Base-by-base conservation (phyloP, 2,329 filamentous ascomycete genomes). In the Tolypocladium amazonense region DNA sequence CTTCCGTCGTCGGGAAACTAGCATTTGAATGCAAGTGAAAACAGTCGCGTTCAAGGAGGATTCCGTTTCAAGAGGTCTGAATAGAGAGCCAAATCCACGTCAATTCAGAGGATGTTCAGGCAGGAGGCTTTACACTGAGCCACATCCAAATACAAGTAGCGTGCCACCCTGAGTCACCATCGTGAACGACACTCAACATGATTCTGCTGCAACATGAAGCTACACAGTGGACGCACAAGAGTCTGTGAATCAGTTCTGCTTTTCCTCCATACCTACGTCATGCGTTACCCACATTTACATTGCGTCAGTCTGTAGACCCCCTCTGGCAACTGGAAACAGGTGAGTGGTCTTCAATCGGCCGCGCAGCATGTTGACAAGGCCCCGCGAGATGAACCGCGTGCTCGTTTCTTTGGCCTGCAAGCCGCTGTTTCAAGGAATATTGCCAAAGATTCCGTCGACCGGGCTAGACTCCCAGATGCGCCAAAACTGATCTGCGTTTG, bases 1-100 rank as follows among this genome's bases (percentile, higher is more conserved):
- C 8, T 47, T 63, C 27, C 62, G 62, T 27, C 53, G 56, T 4
- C 61, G 61, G 4, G 33, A 3, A 38, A 9, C 3, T 14, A 18
- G 53, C 9, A 35, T 12, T 1, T 38, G 53, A 55, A 18, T 6
- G 5, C 14, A 33, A n/a, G 0, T 12, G 2, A 27, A 20, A 18
- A 6, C 27, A 25, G 35, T 14, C 12, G 11, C 35, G 35, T 37
- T 11, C 35, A 37, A 37, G 35, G 8, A 37, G 35, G 35, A 37
- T 12, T 37, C 3, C 4, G 35, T 37, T 37, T 37, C 35, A 37
- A 14, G 11, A 37, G 2, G 35, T 37, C 35, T 14, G 12, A 37
- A 14, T 37, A 37, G 8, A 14, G 12, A 37, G 12, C 3, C 12
- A 37, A 37, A 37, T 11, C 4, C 35, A 14, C 35, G 2, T 37